These are phyloP conservation scores for Emergomyces pasteurianus DNA, from an alignment of 2,329 filamentous ascomycete species.

Conservation along the genomic window DNA sequence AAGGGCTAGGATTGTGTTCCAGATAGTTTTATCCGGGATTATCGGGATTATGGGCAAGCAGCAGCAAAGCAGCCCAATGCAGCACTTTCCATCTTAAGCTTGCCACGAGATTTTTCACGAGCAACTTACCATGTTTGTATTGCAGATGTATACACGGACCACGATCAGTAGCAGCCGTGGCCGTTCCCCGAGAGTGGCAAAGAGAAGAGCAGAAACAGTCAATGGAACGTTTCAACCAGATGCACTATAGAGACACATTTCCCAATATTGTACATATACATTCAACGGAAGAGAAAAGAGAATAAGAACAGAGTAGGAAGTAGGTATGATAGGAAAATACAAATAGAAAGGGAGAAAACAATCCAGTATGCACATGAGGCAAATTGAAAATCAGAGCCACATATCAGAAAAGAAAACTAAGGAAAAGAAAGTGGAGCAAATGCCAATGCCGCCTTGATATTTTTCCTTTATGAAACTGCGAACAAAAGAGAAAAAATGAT, in stretches of 20 bases:
- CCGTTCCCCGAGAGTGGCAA: not conserved
- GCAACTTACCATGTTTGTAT: not conserved
- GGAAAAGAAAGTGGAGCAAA: not conserved
- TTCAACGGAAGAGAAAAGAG: not conserved
- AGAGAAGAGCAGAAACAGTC: not conserved
- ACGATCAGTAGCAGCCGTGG: not conserved
- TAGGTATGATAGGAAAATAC: not conserved
- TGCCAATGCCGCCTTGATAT: not conserved
- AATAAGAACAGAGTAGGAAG: not conserved
- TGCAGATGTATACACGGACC: not conserved
- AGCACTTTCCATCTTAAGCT: not conserved
- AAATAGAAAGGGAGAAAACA: not conserved
- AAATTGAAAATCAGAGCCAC: not conserved
- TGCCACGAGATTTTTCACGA: not conserved
- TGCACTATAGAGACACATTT: not conserved
- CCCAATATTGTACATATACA: slow-evolving; percentile 2
- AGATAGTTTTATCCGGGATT: not conserved
- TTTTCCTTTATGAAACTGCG: not conserved
- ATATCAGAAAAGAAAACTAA: not conserved
- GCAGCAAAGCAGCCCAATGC: not conserved
- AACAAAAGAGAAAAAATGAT: not conserved
- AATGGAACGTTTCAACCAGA: not conserved
- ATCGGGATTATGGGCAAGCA: not conserved
- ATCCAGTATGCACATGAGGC: not conserved
- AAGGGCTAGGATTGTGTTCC: no score